Percentiles rank a stretch among this genome's conserved stretches.
These are phyloP conservation scores for Filobasidium floriforme DNA, from an alignment of 768 basidiomycete species.

Conservation along the genomic window DNA sequence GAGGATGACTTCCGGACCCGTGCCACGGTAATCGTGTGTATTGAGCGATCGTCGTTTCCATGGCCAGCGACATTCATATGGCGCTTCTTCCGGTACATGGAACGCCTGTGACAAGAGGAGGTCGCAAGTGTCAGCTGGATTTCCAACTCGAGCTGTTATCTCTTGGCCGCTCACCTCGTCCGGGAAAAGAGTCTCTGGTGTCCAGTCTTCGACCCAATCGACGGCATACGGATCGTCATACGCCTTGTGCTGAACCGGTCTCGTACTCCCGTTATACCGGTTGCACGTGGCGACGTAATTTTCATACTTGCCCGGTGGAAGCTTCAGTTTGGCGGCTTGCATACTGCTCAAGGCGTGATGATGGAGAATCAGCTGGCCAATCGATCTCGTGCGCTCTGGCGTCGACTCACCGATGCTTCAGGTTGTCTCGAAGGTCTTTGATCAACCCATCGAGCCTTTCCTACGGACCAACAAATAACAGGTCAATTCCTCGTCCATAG, in stretches of 20 bases:
- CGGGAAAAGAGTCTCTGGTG: slow-evolving; percentile 25
- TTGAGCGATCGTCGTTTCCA: slow-evolving; percentile 77
- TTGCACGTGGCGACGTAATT: slow-evolving; percentile 34
- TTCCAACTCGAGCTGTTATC: background rate
- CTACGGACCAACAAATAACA: background rate
- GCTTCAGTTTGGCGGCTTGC: slow-evolving; percentile 56
- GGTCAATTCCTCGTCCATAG: slow-evolving; percentile 13
- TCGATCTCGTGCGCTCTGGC: background rate
- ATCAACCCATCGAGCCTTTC: slow-evolving; percentile 60
- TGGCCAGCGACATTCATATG: slow-evolving; percentile 74
- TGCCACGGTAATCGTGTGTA: slow-evolving; percentile 56
- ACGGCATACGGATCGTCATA: slow-evolving; percentile 72
- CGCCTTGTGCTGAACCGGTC: slow-evolving; percentile 76
- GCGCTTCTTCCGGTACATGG: slow-evolving; percentile 53
- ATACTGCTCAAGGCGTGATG: slow-evolving; percentile 29
- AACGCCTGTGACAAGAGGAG: slow-evolving; percentile 28
- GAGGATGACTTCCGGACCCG: slow-evolving; percentile 28
- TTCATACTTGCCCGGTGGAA: slow-evolving; percentile 46
- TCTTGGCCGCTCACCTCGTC: background rate
- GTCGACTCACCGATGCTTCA: slow-evolving; percentile 30
- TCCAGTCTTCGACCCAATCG: slow-evolving; percentile 72
- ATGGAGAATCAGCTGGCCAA: background rate
- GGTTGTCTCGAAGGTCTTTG: slow-evolving; percentile 47
- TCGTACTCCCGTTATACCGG: slow-evolving; percentile 53
- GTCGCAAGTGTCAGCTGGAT: background rate